Conservation (phyloP, 192 early-diverging fungal genomes). For the Coemansia erecta region DNA sequence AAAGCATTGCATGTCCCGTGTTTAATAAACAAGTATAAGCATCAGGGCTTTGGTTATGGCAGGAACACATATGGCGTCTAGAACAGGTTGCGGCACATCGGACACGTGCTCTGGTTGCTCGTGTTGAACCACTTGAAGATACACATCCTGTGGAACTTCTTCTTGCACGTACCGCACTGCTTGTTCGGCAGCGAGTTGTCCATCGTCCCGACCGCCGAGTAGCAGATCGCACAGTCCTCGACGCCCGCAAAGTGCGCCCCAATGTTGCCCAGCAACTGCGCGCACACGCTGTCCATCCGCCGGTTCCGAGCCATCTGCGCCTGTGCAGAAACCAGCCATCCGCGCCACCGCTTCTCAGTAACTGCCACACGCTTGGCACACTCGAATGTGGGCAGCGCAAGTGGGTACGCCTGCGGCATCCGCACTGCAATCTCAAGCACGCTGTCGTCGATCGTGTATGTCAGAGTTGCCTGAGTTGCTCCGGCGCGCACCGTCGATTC, state of each 20-base stretch:
- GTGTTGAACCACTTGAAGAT: constrained; percentile 85
- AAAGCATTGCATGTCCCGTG: neutral
- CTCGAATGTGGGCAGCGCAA: constrained; percentile 37
- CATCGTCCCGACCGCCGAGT: constrained; percentile 87
- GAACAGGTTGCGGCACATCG: constrained; percentile 63
- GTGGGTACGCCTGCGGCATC: constrained; percentile 51
- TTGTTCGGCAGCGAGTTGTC: constrained; percentile 86
- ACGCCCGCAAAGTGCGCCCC: constrained; percentile 93
- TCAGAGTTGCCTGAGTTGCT: constrained; percentile 20
- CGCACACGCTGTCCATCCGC: constrained; percentile 74
- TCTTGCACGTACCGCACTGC: constrained; percentile 90
- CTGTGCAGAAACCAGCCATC: constrained; percentile 48
- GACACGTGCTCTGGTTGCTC: constrained; percentile 69
- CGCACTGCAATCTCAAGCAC: constrained; percentile 51
- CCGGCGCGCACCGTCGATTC: constrained; percentile 23
- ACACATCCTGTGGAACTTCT: constrained; percentile 92
- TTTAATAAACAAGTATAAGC: neutral
- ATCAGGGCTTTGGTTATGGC: neutral
- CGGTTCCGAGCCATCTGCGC: constrained; percentile 72
- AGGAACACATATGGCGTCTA: constrained; percentile 1
- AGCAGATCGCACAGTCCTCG: constrained; percentile 97
- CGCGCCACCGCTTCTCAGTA: constrained; percentile 55
- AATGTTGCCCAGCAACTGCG: constrained; percentile 80
- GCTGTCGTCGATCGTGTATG: constrained; percentile 47
- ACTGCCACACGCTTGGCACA: constrained; percentile 45